Percentiles rank a stretch among this genome's conserved stretches.
Evolutionary conservation across 176 grass and related monocot species (phyloP).

Genomic region (Oryza meyeriana): DNA sequence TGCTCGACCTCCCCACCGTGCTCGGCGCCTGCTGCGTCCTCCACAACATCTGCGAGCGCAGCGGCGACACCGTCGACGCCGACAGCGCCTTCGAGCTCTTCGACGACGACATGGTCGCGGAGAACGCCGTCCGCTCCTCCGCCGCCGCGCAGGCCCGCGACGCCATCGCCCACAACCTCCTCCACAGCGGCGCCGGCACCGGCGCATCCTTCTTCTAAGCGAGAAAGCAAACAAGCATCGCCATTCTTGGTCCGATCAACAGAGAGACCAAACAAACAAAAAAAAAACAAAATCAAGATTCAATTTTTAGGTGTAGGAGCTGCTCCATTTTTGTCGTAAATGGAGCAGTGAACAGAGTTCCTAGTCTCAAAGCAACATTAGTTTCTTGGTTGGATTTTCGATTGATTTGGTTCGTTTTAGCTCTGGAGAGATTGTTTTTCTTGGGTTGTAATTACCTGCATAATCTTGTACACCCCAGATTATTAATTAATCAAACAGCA

Average conservation of each 20-base stretch:
- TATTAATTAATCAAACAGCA: neutral
- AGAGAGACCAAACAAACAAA: neutral
- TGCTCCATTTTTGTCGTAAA: neutral
- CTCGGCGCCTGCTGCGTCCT: constrained; percentile 82
- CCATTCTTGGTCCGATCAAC: neutral
- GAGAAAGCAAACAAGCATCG: neutral
- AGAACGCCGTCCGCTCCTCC: constrained; percentile 53
- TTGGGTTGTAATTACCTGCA: neutral
- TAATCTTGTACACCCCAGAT: constrained; percentile 14
- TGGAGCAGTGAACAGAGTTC: constrained; percentile 16
- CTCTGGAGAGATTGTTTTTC: neutral
- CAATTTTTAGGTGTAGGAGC: neutral
- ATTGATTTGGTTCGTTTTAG: constrained; percentile 9
- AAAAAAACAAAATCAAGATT: neutral
- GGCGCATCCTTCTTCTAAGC: constrained; percentile 22
- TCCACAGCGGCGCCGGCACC: constrained; percentile 40
- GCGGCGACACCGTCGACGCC: constrained; percentile 44
- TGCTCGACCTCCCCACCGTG: constrained; percentile 61
- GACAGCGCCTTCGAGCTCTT: constrained; percentile 41
- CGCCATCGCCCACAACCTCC: constrained; percentile 62
- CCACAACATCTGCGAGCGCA: constrained; percentile 90
- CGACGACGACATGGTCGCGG: constrained; percentile 61
- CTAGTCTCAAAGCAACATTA: constrained; percentile 23
- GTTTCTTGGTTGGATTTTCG: constrained; percentile 15
- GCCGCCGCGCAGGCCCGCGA: constrained; percentile 49